These are phyloP conservation scores for Acaromyces ingoldii DNA, from an alignment of 1,284 basidiomycete genomes.

Conservation along the genomic window DNA sequence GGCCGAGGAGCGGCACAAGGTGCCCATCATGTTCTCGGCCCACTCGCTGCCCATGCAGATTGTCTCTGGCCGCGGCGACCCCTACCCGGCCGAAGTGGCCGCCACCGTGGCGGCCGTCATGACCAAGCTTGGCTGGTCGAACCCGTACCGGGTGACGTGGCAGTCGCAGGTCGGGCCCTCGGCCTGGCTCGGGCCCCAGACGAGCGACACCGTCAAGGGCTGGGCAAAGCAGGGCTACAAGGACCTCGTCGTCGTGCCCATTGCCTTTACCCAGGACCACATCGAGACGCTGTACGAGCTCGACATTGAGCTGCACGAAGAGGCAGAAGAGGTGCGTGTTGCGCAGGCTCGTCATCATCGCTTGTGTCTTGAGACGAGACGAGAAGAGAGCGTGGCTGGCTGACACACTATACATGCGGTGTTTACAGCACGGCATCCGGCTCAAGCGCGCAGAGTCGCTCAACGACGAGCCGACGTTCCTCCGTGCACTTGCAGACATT, in stretches of 20 bases:
- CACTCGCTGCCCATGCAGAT: constrained; percentile 83
- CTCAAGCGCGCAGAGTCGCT: constrained; percentile 88
- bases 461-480: constrained; percentile 95
- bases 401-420: too few species aligned
- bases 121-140: constrained; percentile 44
- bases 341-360: too few species aligned
- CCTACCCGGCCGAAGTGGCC: constrained; percentile 92
- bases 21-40: constrained; percentile 89
- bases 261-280: constrained; percentile 98
- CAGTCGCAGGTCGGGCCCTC: constrained; percentile 96
- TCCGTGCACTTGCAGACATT: constrained; percentile 92
- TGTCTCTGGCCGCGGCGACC: constrained; percentile 71
- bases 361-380: too few species aligned
- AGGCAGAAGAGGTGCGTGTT: constrained; percentile 77
- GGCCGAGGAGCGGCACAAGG: constrained; percentile 61
- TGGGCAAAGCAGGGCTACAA: constrained; percentile 82
- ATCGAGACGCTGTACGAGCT: constrained; percentile 98
- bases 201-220: constrained; percentile 83
- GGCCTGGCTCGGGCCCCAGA: constrained; percentile 98
- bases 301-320: constrained; percentile 86
- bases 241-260: constrained; percentile 81
- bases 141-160: constrained; percentile 83
- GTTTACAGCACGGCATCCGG: constrained; percentile 76
- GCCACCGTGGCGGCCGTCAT: constrained; percentile 62
- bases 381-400: too few species aligned